Evolutionary conservation across 2,329 filamentous ascomycete species (phyloP).

Genomic region (Stachybotrys echinatus): DNA sequence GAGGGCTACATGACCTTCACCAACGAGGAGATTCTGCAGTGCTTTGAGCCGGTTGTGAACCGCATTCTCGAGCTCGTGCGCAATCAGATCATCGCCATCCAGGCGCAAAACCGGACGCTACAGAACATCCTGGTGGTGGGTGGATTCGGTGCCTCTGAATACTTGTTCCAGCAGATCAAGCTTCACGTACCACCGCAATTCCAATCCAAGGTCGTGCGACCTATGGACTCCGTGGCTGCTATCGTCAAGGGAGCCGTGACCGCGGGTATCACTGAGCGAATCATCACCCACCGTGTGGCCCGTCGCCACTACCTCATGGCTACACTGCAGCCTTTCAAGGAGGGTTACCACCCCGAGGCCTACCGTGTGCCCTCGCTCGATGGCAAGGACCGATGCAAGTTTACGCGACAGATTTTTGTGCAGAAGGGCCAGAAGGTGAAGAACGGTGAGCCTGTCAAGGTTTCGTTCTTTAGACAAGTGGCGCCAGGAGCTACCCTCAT

Average conservation of each 20-base stretch:
- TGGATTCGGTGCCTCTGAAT: constrained; percentile 97
- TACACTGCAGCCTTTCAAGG: constrained; percentile 96
- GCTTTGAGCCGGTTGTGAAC: constrained; percentile 97
- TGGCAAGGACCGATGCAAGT: constrained; percentile 97
- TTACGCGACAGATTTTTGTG: constrained; percentile 96
- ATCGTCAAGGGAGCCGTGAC: constrained; percentile 99
- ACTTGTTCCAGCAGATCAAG: constrained; percentile 99
- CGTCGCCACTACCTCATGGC: constrained; percentile 99
- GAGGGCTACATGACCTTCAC: constrained; percentile 99
- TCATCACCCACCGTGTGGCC: constrained; percentile 94
- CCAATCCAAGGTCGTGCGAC: constrained; percentile 94
- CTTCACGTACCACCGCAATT: constrained; percentile 97
- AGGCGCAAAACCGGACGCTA: constrained; percentile 88
- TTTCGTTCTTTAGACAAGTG: constrained; percentile 97
- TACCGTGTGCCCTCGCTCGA: constrained; percentile 96
- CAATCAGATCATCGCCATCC: constrained; percentile 98
- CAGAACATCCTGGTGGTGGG: constrained; percentile 97
- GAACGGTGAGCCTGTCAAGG: constrained; percentile 98
- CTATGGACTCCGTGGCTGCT: constrained; percentile 97
- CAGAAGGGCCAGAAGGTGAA: constrained; percentile 98
- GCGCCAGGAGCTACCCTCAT: constrained; percentile 95
- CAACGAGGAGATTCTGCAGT: constrained; percentile 97
- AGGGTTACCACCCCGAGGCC: constrained; percentile 95
- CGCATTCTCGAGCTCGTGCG: constrained; percentile 91
- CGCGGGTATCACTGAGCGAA: constrained; percentile 92